Conservation (phyloP, 176 grass and related monocot species). For the Thinopyrum elongatum region DNA sequence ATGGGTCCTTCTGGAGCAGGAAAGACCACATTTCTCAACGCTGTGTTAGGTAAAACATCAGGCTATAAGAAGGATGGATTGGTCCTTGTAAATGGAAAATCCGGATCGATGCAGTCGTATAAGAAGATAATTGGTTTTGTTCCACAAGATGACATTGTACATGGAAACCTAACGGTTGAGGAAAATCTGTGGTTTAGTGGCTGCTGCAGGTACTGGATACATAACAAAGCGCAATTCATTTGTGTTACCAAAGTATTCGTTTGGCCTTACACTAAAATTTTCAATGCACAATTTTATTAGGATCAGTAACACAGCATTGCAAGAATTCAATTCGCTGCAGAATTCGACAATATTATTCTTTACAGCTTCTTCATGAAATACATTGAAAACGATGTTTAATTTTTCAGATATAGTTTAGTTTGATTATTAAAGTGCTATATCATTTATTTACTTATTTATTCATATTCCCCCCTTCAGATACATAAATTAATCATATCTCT, state of each 20-base stretch:
- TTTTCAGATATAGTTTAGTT: conserved; percentile 11
- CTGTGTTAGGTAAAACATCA: conserved; percentile 61
- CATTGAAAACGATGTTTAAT: background rate
- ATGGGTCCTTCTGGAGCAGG: conserved; percentile 89
- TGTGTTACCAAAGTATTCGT: background rate
- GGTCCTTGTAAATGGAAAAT: conserved; percentile 73
- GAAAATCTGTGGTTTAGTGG: conserved; percentile 91
- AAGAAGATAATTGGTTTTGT: conserved; percentile 83
- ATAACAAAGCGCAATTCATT: background rate
- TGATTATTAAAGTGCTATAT: conserved; percentile 9
- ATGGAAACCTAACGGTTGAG: conserved; percentile 82
- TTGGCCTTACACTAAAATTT: background rate
- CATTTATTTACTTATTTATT: background rate
- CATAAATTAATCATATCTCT: conserved; percentile 10
- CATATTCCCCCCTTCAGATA: background rate
- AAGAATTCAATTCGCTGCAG: background rate
- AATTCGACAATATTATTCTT: conserved; percentile 11
- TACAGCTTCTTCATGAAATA: background rate
- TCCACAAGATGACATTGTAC: conserved; percentile 90
- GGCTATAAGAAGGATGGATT: conserved; percentile 66
- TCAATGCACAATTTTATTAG: background rate
- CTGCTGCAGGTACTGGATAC: conserved; percentile 71
- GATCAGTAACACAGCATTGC: conserved; percentile 5
- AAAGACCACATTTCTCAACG: conserved; percentile 87
- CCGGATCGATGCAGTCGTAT: conserved; percentile 60